Evolutionary conservation across 495 filamentous ascomycete genomes (phyloP).

Genomic region (Tetracladium marchalianum): DNA sequence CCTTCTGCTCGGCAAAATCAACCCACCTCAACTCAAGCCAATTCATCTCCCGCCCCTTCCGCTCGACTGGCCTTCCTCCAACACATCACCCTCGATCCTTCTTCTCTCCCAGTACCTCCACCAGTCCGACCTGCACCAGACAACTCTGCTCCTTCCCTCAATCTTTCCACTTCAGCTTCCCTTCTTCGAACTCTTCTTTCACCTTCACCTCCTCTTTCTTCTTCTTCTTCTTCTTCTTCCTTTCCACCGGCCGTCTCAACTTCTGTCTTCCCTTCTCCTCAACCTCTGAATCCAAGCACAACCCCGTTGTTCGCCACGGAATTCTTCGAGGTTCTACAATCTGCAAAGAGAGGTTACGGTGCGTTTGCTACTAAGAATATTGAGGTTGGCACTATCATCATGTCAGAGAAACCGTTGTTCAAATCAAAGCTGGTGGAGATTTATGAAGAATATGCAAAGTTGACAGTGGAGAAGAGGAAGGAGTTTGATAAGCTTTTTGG

Average conservation of each 20-base stretch:
- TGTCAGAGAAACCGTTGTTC: conserved; percentile 13
- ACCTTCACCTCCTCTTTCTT: background rate
- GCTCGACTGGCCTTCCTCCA: no score
- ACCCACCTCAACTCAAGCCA: no score
- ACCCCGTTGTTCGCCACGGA: conserved; percentile 9
- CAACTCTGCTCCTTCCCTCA: no score
- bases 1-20: no score
- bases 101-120: no score
- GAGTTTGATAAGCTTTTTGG: conserved; percentile 6
- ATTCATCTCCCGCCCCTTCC: no score
- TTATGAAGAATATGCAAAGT: conserved; percentile 3
- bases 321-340: conserved; percentile 11
- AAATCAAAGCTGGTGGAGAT: background rate
- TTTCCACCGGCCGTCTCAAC: background rate
- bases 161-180: no score
- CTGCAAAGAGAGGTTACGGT: conserved; percentile 11
- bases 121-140: no score
- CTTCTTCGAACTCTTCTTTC: background rate
- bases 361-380: conserved; percentile 15
- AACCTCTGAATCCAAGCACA: no score
- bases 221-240: background rate
- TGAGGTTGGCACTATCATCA: conserved; percentile 6
- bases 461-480: conserved; percentile 3
- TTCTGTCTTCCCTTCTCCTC: background rate
- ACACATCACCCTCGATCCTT: no score